These are phyloP conservation scores for Magnolia officinalis DNA, from an alignment of 164 flowering plant genomes.

Conservation along the genomic window DNA sequence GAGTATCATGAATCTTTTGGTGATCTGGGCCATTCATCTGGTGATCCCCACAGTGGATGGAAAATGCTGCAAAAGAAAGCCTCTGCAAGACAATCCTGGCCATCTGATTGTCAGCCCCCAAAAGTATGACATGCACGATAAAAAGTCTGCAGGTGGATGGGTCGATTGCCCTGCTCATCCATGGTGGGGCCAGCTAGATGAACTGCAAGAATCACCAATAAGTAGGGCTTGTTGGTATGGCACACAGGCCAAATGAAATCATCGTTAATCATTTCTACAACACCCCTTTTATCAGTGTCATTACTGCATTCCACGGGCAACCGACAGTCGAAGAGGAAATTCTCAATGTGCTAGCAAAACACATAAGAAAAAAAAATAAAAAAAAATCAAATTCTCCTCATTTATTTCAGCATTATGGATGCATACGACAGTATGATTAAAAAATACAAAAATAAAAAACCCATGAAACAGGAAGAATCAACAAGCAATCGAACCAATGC, in stretches of 20 bases:
- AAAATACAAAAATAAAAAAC: neutral
- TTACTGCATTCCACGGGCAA: neutral
- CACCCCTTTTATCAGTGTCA: neutral
- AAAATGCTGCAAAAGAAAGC: too few species aligned
- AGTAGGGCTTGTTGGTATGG: neutral
- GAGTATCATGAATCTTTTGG: too few species aligned
- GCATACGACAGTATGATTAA: neutral
- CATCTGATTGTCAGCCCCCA: too few species aligned
- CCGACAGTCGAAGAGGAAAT: neutral
- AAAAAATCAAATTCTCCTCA: neutral
- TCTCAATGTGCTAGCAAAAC: neutral
- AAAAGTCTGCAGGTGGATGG: too few species aligned
- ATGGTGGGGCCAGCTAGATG: too few species aligned
- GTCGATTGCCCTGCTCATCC: too few species aligned
- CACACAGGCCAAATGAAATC: neutral
- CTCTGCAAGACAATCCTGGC: too few species aligned
- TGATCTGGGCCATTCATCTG: too few species aligned
- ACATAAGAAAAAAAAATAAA: neutral
- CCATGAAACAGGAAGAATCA: neutral
- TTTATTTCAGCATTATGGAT: neutral
- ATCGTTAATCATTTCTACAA: neutral
- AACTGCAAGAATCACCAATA: neutral
- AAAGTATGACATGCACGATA: too few species aligned
- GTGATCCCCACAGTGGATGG: too few species aligned
- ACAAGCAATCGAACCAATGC: neutral